phyloP scores from a whole-genome alignment of 352 stramenopile species.

The Pythium periplocum region DNA sequence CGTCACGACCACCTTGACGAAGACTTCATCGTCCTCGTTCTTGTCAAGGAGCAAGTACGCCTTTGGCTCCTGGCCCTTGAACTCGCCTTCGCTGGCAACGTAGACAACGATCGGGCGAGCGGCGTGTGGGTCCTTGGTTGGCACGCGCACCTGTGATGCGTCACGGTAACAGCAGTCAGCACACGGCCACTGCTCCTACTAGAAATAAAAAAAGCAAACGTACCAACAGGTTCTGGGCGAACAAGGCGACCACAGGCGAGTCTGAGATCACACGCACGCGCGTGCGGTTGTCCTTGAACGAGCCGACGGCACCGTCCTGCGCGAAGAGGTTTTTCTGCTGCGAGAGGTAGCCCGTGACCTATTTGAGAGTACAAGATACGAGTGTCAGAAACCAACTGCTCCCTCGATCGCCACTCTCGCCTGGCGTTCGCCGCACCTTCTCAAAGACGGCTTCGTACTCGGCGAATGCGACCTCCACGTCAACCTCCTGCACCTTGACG shows the following conservation, averaged over 20 bases:
- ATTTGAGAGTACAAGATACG: too few species aligned
- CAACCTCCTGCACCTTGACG: conserved; percentile 49
- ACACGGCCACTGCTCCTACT: too few species aligned
- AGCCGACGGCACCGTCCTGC: conserved; percentile 73
- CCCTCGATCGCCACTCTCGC: too few species aligned
- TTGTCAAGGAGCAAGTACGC: conserved; percentile 64
- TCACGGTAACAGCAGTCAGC: too few species aligned
- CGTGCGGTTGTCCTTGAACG: conserved; percentile 68
- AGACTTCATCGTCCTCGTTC: conserved; percentile 49
- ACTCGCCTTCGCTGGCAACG: conserved; percentile 56
- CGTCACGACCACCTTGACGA: conserved; percentile 72
- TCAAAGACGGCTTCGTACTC: conserved; percentile 69
- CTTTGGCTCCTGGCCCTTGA: conserved; percentile 47
- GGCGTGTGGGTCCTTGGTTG: conserved; percentile 56
- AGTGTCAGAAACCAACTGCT: too few species aligned
- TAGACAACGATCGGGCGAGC: conserved; percentile 75
- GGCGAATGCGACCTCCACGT: conserved; percentile 58
- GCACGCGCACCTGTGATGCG: conserved; percentile 35
- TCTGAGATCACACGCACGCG: conserved; percentile 78
- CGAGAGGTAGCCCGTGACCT: conserved; percentile 69
- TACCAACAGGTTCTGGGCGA: conserved; percentile 67
- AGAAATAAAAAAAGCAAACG: conserved; percentile 16
- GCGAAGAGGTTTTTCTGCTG: conserved; percentile 52
- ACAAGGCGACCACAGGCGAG: conserved; percentile 63
- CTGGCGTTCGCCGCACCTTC: conserved; percentile 12